Base-by-base conservation (phyloP, 1,284 basidiomycete genomes). In the Rhodotorula glutinis region DNA sequence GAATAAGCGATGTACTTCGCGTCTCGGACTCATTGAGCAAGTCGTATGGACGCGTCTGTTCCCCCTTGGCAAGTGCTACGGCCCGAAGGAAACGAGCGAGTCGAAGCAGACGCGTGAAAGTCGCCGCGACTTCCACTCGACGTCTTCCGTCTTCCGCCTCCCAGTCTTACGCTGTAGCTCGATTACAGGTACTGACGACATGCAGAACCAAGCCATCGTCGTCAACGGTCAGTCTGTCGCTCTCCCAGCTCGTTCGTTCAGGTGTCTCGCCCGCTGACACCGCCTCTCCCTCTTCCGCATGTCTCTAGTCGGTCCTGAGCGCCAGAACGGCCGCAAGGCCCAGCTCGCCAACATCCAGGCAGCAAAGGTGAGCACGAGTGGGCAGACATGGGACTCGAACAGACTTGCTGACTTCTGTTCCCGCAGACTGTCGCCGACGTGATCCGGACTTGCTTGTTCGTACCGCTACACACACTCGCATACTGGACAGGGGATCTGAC, bases 311-410 rank as follows among this genome's bases (percentile, higher is more conserved):
- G 61, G 61, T 8, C 61, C 61, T 29, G 61, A 62, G 43, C 53
- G 40, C 46, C 46, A 55, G 30, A 51, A 88, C 57, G 94, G 94
- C 62, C 85, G 94, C 75, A 97, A 97, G 82, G 94, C 95, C 4
- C 93, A 97, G 82, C 88, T 92, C 65, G 93, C 92, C 65, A 98
- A 98, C 80, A 98, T 98, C 81, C 92, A 90, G 3, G 93, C 95
- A 23, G 94, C 93, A 54, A 98, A 98, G 85, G 92, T 41, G 19
- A 4, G 9, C 41, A 14, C 27, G 7, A 38, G 7, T 7, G 7
- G 40, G 17, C 13, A 33, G 53, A 33, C 21, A 10, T 3, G 17
- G 13, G 9, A 29, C 23, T 38, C 16, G n/a, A 0, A 11, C n/a
- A 19, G 17, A 19, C n/a, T n/a, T n/a, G 17, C 33, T 51, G 16